These are phyloP conservation scores for Silene noctiflora DNA, from an alignment of 179 eudicot species.

Conservation along the genomic window DNA sequence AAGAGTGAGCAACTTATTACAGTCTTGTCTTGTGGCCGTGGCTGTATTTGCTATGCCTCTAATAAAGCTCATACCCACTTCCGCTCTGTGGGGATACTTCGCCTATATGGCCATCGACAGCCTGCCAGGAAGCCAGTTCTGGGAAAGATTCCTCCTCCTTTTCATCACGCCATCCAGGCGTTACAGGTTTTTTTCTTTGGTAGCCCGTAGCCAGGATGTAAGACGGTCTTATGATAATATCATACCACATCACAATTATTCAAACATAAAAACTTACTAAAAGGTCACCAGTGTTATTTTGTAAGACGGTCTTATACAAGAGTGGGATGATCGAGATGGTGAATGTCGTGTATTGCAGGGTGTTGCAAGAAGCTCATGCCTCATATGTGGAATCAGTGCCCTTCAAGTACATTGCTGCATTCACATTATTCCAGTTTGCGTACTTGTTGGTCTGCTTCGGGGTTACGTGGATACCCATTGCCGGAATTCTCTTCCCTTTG, in stretches of 20 bases:
- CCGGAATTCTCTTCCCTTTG: slow-evolving; percentile 77
- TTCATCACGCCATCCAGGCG: slow-evolving; percentile 54
- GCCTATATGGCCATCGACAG: slow-evolving; percentile 86
- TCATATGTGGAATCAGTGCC: slow-evolving; percentile 68
- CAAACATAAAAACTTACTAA: too few species aligned
- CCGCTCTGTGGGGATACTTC: slow-evolving; percentile 85
- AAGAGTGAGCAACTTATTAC: slow-evolving; percentile 72
- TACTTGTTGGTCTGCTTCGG: slow-evolving; percentile 67
- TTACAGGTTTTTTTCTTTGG: slow-evolving; percentile 40
- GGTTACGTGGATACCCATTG: slow-evolving; percentile 78
- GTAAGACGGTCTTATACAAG: too few species aligned
- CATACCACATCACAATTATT: too few species aligned
- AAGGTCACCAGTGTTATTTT: too few species aligned
- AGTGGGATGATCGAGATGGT: not conserved
- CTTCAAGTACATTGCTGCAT: slow-evolving; percentile 47
- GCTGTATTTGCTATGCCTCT: slow-evolving; percentile 66
- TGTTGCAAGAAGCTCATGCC: slow-evolving; percentile 63
- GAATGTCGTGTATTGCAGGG: slow-evolving; percentile 39
- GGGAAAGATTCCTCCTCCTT: slow-evolving; percentile 65
- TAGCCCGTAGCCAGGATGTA: too few species aligned
- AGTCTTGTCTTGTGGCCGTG: slow-evolving; percentile 55
- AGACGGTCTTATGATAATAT: too few species aligned
- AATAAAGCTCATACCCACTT: slow-evolving; percentile 65
- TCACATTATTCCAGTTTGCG: slow-evolving; percentile 57
- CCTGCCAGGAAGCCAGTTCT: slow-evolving; percentile 78